phyloP scores from a whole-genome alignment of 768 basidiomycete species.

The Tulasnella sp. region DNA sequence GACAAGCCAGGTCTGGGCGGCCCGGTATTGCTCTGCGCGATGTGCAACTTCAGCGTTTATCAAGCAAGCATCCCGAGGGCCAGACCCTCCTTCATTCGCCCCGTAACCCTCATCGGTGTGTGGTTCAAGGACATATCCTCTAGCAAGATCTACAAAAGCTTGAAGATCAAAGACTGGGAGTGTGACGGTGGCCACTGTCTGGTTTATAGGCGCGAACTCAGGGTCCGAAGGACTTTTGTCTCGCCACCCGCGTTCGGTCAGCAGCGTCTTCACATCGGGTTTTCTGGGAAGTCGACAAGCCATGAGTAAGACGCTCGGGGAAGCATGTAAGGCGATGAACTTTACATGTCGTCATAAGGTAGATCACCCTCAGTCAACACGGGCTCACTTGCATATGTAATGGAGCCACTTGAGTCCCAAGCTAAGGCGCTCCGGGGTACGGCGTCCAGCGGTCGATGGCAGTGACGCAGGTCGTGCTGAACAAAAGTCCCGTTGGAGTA shows the following conservation, averaged over 20 bases:
- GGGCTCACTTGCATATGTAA: conserved; percentile 58
- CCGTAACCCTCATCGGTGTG: conserved; percentile 40
- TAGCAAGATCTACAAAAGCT: conserved; percentile 50
- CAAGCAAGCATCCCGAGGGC: neutral
- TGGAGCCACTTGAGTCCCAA: conserved; percentile 54
- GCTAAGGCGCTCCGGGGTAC: conserved; percentile 51
- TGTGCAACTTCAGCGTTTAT: conserved; percentile 40
- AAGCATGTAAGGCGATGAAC: conserved; percentile 4
- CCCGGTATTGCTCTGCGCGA: conserved; percentile 43
- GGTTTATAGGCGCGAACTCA: conserved; percentile 39
- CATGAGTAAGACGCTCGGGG: neutral
- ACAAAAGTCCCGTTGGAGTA: conserved; percentile 69
- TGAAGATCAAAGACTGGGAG: conserved; percentile 34
- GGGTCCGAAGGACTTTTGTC: conserved; percentile 53
- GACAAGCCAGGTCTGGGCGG: conserved; percentile 59
- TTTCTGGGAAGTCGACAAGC: neutral
- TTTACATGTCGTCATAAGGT: conserved; percentile 75
- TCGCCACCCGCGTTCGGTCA: conserved; percentile 21
- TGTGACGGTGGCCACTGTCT: conserved; percentile 45
- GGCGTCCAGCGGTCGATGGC: conserved; percentile 53
- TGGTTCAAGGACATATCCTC: conserved; percentile 43
- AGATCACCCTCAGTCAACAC: conserved; percentile 42
- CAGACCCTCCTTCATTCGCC: conserved; percentile 36
- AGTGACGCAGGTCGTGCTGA: conserved; percentile 62
- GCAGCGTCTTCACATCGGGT: neutral